phyloP scores from a whole-genome alignment of 2,329 filamentous ascomycete genomes.

The Thielaviopsis populi region DNA sequence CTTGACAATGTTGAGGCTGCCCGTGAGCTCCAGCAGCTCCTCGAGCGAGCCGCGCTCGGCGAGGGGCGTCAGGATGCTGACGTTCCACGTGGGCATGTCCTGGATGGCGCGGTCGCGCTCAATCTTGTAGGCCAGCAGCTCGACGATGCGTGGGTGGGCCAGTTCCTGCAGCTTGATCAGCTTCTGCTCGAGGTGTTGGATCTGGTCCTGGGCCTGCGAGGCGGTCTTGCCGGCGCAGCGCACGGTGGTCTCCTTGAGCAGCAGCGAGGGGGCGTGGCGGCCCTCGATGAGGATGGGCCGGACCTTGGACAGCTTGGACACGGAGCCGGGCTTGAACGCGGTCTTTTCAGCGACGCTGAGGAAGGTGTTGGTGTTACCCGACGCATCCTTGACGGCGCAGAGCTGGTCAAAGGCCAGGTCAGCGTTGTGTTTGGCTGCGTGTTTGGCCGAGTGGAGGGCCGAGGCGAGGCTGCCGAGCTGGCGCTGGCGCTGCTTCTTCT shows the following conservation, averaged over 20 bases:
- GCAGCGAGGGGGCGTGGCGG: constrained; percentile 45
- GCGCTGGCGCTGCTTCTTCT: constrained; percentile 38
- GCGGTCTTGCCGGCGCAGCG: constrained; percentile 41
- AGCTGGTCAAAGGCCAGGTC: constrained; percentile 51
- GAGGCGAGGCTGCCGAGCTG: constrained; percentile 20
- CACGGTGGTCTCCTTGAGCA: constrained; percentile 57
- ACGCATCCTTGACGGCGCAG: constrained; percentile 46
- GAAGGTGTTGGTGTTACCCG: constrained; percentile 52
- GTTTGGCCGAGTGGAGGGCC: constrained; percentile 18
- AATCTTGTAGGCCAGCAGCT: constrained; percentile 73
- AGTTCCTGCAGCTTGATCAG: constrained; percentile 55
- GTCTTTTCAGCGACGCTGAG: constrained; percentile 55
- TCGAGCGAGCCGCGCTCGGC: constrained; percentile 71
- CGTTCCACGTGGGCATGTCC: constrained; percentile 42
- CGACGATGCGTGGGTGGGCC: constrained; percentile 60
- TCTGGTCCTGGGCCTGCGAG: constrained; percentile 54
- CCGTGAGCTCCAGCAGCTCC: constrained; percentile 67
- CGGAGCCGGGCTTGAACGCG: constrained; percentile 38
- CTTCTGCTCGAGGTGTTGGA: constrained; percentile 64
- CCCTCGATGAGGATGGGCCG: constrained; percentile 47
- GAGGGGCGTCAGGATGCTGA: constrained; percentile 60
- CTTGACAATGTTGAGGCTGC: constrained; percentile 55
- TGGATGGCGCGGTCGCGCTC: constrained; percentile 35
- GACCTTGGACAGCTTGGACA: constrained; percentile 57
- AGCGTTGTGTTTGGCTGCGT: constrained; percentile 20